phyloP scores from a whole-genome alignment of 768 basidiomycete genomes.

The Russula sp. region DNA sequence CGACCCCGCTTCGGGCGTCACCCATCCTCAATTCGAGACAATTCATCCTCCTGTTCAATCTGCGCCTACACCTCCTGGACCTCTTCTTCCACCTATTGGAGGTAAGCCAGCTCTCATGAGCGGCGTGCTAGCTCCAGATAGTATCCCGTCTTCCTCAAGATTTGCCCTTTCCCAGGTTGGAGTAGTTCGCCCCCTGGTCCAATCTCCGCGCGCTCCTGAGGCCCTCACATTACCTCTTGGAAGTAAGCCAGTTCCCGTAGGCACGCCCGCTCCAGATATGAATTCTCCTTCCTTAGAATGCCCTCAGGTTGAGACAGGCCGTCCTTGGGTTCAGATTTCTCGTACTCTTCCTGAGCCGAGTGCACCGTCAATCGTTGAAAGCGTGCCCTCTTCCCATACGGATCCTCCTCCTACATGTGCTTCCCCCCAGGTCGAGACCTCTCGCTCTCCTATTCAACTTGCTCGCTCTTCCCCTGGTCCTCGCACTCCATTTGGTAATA shows the following conservation, averaged over 20 bases:
- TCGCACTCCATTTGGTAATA: background rate
- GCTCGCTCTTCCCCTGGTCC: background rate
- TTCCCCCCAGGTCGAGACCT: background rate
- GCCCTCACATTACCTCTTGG: background rate
- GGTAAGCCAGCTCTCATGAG: background rate
- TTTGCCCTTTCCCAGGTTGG: background rate
- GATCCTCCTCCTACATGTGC: background rate
- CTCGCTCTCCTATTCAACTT: background rate
- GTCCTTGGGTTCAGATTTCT: background rate
- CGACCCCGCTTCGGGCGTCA: background rate
- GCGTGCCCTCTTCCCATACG: background rate
- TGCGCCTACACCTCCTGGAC: background rate
- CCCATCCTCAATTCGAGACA: background rate
- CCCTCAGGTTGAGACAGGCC: background rate
- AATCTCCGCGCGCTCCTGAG: background rate
- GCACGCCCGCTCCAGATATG: background rate
- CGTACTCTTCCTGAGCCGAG: background rate
- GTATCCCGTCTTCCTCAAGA: background rate
- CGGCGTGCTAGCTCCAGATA: background rate
- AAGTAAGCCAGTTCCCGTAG: background rate
- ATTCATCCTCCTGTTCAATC: background rate
- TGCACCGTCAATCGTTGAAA: background rate
- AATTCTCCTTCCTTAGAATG: background rate
- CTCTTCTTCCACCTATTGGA: background rate
- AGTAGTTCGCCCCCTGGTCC: background rate